Evolutionary conservation across 352 stramenopile genomes (phyloP).

Genomic region (Pythium scleroteichum): DNA sequence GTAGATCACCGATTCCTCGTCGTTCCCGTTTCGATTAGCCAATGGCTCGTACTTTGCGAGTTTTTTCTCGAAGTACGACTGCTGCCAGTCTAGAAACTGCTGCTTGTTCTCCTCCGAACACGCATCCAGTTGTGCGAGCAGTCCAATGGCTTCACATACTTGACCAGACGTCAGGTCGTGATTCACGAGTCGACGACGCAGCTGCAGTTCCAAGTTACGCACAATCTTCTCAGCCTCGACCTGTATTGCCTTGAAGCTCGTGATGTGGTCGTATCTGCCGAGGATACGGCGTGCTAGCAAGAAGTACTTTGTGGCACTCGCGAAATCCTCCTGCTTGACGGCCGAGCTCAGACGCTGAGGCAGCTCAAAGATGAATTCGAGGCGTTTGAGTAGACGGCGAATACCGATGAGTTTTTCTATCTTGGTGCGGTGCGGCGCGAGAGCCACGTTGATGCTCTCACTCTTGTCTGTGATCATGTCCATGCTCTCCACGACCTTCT

Average conservation of each 20-base stretch:
- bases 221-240: constrained; percentile 87
- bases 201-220: constrained; percentile 60
- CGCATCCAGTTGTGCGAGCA: constrained; percentile 64
- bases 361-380: constrained; percentile 98
- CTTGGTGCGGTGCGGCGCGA: constrained; percentile 83
- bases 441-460: constrained; percentile 85
- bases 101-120: constrained; percentile 79
- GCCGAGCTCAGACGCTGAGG: constrained; percentile 85
- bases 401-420: constrained; percentile 98
- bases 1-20: constrained; percentile 46
- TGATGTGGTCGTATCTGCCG: constrained; percentile 86
- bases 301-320: constrained; percentile 88
- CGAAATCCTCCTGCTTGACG: constrained; percentile 88
- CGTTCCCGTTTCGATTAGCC: constrained; percentile 19
- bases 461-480: constrained; percentile 87
- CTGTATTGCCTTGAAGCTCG: constrained; percentile 90
- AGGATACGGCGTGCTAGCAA: constrained; percentile 84
- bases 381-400: constrained; percentile 93
- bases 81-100: constrained; percentile 85
- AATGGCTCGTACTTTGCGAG: constrained; percentile 40
- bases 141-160: constrained; percentile 65
- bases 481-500: constrained; percentile 85
- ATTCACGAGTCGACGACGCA: constrained; percentile 61
- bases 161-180: constrained; percentile 45
- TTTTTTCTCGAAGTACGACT: constrained; percentile 62